Evolutionary conservation across 148 eudicot species (phyloP), one percentile per base, ranked within the genome.

Genomic region (Rhododendron ovatum): DNA sequence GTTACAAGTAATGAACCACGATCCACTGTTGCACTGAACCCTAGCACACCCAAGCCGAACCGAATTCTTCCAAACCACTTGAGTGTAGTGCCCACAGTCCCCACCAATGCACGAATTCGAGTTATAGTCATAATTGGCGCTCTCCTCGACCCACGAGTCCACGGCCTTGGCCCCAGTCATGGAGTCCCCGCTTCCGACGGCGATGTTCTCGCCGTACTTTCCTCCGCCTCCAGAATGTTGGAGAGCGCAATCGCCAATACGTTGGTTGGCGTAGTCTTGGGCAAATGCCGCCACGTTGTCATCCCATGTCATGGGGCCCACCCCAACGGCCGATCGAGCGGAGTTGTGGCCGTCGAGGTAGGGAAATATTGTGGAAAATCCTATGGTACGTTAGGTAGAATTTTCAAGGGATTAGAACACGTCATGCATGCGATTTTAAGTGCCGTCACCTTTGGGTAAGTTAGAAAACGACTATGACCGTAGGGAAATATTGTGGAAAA

Each of bases 171-270:
- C 9, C 11, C 86, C 85, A 3, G 87, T 37, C 35, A 35, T 83
- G 15, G 88, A 88, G 3, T 81, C 83, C 4, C 88, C 81, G 1
- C 41, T 13, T 51, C 89, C 90, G n/a, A 7, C 28, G 26, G 89
- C 89, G 8, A 91, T 53, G 83, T 91, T 91, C 81, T 89, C 91
- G 4, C 89, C 89, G 43, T 85, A 89, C 0, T 84, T 84, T 26
- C 85, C 84, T 4, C 48, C 57, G 0, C 50, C 30, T 71, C 65
- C 65, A 1, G 89, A 86, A 53, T 83, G 90, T 12, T 17, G 5
- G 14, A 90, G 78, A 24, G 8, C 47, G 73, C 90, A 90, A 41
- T 86, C 83, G 11, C 78, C 59, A 0, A 35, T 7, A 43, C 85
- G 53, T 5, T 57, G n/a, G 7, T 81, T 43, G 2, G 88, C 89